These are phyloP conservation scores for Penicillium paneum DNA, from an alignment of 2,329 filamentous ascomycete species.

Conservation along the genomic window DNA sequence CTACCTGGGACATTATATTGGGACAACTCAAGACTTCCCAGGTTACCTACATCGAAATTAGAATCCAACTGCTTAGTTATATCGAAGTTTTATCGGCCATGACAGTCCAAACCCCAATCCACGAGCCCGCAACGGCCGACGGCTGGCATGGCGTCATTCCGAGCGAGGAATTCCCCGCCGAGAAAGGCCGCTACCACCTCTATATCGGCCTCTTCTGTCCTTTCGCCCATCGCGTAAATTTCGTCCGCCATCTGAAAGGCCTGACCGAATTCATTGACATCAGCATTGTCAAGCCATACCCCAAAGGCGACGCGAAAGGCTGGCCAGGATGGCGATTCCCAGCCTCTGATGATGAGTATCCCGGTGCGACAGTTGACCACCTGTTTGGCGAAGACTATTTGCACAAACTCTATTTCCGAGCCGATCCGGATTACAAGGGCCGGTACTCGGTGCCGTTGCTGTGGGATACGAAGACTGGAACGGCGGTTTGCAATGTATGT, in stretches of 20 bases:
- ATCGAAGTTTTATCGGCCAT: too few species aligned
- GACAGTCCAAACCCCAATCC: conserved; percentile 7
- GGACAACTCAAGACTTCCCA: too few species aligned
- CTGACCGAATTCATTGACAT: conserved; percentile 54
- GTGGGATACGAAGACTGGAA: conserved; percentile 58
- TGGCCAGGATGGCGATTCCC: conserved; percentile 65
- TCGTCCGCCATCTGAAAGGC: conserved; percentile 58
- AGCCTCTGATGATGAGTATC: conserved; percentile 51
- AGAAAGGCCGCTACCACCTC: conserved; percentile 54
- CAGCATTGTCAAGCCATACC: conserved; percentile 62
- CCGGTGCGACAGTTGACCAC: conserved; percentile 58
- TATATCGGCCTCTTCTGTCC: conserved; percentile 62
- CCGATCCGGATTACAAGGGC: conserved; percentile 59
- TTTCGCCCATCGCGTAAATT: conserved; percentile 60
- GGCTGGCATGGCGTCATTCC: conserved; percentile 53
- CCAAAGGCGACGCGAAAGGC: conserved; percentile 61
- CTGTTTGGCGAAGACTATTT: conserved; percentile 59
- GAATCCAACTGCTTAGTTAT: too few species aligned
- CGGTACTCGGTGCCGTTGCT: conserved; percentile 60
- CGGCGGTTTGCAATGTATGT: conserved; percentile 61
- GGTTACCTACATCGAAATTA: too few species aligned
- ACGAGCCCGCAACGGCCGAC: conserved; percentile 24
- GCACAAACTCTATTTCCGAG: conserved; percentile 62
- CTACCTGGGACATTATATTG: too few species aligned
- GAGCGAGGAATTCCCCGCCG: conserved; percentile 48